phyloP scores from a whole-genome alignment of 1,284 basidiomycete genomes.

The Sanguinoderma infundibulare region DNA sequence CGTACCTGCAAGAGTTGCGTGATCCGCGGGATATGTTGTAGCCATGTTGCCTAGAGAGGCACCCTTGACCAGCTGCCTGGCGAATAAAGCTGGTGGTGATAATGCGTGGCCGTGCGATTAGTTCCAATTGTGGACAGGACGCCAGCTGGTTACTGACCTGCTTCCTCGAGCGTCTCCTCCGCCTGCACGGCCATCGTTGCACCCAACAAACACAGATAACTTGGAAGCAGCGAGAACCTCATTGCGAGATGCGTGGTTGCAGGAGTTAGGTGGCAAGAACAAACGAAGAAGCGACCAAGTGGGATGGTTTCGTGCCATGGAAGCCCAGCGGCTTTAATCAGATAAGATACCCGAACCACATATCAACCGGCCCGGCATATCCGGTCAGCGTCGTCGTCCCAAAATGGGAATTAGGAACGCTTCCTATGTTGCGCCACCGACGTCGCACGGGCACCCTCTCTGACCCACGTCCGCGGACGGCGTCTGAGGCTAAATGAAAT shows the following conservation, averaged over 20 bases:
- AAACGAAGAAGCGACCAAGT: background rate
- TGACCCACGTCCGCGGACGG: background rate
- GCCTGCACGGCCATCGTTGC: background rate
- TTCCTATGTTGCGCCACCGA: slow-evolving; percentile 2
- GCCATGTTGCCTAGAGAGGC: slow-evolving; percentile 53
- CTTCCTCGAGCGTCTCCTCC: slow-evolving; percentile 35
- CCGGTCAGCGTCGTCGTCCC: slow-evolving; percentile 2
- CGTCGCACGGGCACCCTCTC: background rate
- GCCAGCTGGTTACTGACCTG: slow-evolving; percentile 24
- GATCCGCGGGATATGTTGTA: slow-evolving; percentile 49
- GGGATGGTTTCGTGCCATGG: background rate
- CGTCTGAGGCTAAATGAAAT: background rate
- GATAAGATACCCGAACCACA: slow-evolving; percentile 2
- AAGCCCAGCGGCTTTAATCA: background rate
- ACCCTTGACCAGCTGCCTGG: slow-evolving; percentile 45
- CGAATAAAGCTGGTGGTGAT: slow-evolving; percentile 42
- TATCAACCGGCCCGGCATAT: background rate
- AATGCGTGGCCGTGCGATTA: background rate
- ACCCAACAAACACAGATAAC: background rate
- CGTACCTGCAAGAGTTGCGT: slow-evolving; percentile 46
- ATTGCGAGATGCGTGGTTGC: background rate
- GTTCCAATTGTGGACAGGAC: too few species aligned
- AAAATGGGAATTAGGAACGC: slow-evolving; percentile 14
- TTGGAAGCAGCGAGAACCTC: background rate
- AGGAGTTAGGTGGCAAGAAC: background rate